phyloP scores from a whole-genome alignment of 2,329 filamentous ascomycete species.

The Calonectria hongkongensis region DNA sequence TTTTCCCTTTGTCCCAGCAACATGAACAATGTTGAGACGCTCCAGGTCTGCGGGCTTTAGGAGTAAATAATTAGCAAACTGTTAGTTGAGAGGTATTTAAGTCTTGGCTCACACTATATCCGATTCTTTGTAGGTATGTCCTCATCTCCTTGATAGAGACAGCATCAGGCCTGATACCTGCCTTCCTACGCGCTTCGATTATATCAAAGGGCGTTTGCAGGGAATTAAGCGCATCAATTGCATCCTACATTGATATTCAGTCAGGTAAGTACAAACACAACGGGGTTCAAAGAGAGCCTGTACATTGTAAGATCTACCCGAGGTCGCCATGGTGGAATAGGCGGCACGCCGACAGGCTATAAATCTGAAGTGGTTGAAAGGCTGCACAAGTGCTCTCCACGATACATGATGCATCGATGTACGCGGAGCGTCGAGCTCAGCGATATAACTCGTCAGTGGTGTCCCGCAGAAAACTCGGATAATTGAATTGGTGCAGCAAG shows the following conservation, averaged over 20 bases:
- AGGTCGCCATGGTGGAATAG: conserved; percentile 55
- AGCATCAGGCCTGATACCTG: conserved; percentile 82
- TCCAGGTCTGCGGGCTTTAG: conserved; percentile 69
- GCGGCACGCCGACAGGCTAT: conserved; percentile 41
- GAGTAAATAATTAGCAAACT: conserved; percentile 16
- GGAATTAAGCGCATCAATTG: conserved; percentile 89
- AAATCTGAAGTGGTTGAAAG: conserved; percentile 48
- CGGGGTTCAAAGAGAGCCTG: background rate
- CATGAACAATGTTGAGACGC: conserved; percentile 80
- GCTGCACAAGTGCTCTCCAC: conserved; percentile 52
- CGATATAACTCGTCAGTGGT: conserved; percentile 36
- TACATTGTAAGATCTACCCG: conserved; percentile 61
- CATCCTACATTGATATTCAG: conserved; percentile 76
- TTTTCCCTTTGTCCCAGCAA: conserved; percentile 87
- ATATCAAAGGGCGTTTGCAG: conserved; percentile 92
- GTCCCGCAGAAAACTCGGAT: conserved; percentile 54
- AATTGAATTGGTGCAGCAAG: conserved; percentile 46
- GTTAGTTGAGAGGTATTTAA: conserved; percentile 17
- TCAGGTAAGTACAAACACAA: conserved; percentile 33
- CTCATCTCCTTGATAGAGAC: conserved; percentile 85
- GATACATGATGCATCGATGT: conserved; percentile 59
- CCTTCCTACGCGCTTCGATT: conserved; percentile 85
- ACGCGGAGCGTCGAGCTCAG: conserved; percentile 24
- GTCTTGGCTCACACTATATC: conserved; percentile 76
- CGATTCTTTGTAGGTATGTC: conserved; percentile 84